Evolutionary conservation across 192 early-diverging fungal species (phyloP), one percentile per base, ranked within the genome.

Genomic region (Gonapodya sp.): DNA sequence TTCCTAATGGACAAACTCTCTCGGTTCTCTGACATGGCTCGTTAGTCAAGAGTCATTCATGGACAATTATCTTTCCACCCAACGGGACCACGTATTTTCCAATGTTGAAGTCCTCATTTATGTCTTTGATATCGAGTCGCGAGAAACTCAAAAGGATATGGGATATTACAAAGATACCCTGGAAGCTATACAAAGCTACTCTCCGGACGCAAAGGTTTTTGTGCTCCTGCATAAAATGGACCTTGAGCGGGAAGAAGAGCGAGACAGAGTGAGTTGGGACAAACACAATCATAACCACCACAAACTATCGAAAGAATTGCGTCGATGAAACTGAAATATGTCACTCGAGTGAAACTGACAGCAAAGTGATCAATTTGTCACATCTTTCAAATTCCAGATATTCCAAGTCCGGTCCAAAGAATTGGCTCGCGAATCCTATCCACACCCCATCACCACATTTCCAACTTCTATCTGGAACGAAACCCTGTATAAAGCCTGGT

Each of bases 71-170:
- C 92, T 98, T 87, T 91, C 93, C 1, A 91, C 94, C 36, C 94
- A 97, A 78, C 88, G 93, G 78, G 96, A 99, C 79, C 94, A 94
- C 82, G 96, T 99, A 74, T 99, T 99, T 85, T 92, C 94, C 73
- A 96, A 97, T 85, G 97, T 99, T 0, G 96, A 99, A 86, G 96
- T 99, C n/a, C 89, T 99, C 24, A 99, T 99, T 82, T 99, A 97
- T 82, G 96, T 99, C 79, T 98, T 99, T 87, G 96, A 98, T 86
- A 91, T 97, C 36, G 97, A 97, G 86, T 93, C 92, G 35, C 88
- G 94, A 34, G 96, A 97, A 81, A 88, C 91, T 73, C 95, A 97
- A 82, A 93, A 93, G 84, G 97, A 99, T 84, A 89, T 98, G 87
- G 85, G 90, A 73, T 94, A 97, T 84, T 98, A 95, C 81, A 93